Evolutionary conservation across 1,284 basidiomycete genomes (phyloP).

Genomic region (Gomphus bonarii): DNA sequence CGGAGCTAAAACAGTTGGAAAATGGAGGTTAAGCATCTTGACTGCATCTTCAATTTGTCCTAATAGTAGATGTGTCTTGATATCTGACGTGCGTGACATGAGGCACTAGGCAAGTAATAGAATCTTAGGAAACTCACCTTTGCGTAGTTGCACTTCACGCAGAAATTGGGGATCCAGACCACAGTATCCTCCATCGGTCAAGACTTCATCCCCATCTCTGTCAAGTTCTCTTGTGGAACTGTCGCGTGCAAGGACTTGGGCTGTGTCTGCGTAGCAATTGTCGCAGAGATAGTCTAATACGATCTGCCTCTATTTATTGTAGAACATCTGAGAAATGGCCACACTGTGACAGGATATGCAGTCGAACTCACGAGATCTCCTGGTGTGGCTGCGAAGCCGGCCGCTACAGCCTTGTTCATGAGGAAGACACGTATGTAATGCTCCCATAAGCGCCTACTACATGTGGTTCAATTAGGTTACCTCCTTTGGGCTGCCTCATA

Average conservation of each 20-base stretch:
- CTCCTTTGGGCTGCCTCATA: not conserved
- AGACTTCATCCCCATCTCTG: conserved; percentile 52
- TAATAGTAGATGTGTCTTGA: conserved; percentile 51
- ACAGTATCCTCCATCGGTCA: not conserved
- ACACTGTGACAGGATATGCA: not conserved
- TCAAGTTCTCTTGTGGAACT: conserved; percentile 48
- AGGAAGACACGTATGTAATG: not conserved
- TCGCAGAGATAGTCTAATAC: conserved; percentile 77
- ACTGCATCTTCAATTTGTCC: conserved; percentile 65
- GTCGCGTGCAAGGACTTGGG: conserved; percentile 60
- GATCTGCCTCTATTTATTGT: conserved; percentile 49
- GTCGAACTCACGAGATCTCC: not conserved
- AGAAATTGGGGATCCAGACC: conserved; percentile 18
- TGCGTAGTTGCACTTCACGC: conserved; percentile 39
- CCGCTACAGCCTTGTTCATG: conserved; percentile 1
- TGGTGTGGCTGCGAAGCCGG: not conserved
- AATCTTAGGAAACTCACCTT: conserved; percentile 33
- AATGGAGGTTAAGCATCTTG: conserved; percentile 51
- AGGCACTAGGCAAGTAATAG: not conserved
- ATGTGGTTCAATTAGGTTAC: not conserved
- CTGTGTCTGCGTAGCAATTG: conserved; percentile 60
- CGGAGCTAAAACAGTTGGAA: conserved; percentile 51
- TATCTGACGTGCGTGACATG: conserved; percentile 34
- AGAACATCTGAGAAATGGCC: not conserved
- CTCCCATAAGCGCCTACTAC: not conserved